Percentiles rank a stretch among this genome's conserved stretches.
phyloP scores from a whole-genome alignment of 2,329 filamentous ascomycete species.

The Raffaelea albimanens region DNA sequence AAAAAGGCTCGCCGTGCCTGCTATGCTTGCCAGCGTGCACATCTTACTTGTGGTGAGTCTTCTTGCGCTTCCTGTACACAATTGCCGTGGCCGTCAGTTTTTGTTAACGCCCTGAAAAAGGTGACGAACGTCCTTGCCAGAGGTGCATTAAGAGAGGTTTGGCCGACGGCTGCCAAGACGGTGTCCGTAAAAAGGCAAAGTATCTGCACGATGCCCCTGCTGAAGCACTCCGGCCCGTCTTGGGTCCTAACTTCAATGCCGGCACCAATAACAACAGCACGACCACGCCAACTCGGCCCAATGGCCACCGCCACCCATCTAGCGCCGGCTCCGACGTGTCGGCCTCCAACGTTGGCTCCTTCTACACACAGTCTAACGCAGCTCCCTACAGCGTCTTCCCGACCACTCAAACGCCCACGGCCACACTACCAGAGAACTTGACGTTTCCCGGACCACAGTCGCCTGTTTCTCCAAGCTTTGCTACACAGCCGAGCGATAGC shows the following conservation, averaged over 20 bases:
- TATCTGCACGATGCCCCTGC: conserved; percentile 94
- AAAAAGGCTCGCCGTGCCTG: conserved; percentile 96
- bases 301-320: conserved; percentile 37
- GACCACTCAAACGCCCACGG: conserved; percentile 33
- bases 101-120: conserved; percentile 39
- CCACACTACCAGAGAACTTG: conserved; percentile 36
- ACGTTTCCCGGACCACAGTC: conserved; percentile 59
- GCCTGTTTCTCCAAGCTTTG: conserved; percentile 66
- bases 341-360: conserved; percentile 29
- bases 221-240: conserved; percentile 78
- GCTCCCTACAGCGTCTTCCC: conserved; percentile 43
- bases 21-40: conserved; percentile 92
- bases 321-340: conserved; percentile 34
- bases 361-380: conserved; percentile 35
- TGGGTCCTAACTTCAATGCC: conserved; percentile 58
- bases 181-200: conserved; percentile 96
- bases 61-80: not conserved
- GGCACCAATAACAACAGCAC: conserved; percentile 28
- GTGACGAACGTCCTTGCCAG: conserved; percentile 89
- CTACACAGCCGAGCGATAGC: conserved; percentile 31
- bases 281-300: conserved; percentile 31
- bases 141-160: conserved; percentile 90
- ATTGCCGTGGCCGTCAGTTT: too few relatives aligned
- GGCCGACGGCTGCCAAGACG: conserved; percentile 86
- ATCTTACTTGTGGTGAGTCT: conserved; percentile 92